phyloP scores from a whole-genome alignment of 2,329 filamentous ascomycete species.

The Onygena corvina region DNA sequence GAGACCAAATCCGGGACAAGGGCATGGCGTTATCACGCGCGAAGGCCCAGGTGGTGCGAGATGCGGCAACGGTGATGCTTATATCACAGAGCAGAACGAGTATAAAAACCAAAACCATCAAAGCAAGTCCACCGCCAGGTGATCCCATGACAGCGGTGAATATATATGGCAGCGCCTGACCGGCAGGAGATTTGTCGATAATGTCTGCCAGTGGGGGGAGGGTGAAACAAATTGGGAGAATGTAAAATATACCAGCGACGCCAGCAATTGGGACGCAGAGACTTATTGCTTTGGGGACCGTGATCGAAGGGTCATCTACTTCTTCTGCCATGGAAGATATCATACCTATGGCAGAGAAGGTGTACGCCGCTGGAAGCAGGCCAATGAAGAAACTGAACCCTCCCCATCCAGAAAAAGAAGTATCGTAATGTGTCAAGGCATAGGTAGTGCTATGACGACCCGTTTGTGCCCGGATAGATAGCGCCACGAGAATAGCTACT shows the following conservation, averaged over 20 bases:
- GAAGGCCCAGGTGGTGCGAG: conserved; percentile 37
- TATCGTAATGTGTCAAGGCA: conserved; percentile 17
- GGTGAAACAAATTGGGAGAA: conserved; percentile 13
- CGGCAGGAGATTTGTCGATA: conserved; percentile 35
- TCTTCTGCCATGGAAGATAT: conserved; percentile 53
- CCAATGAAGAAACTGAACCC: conserved; percentile 52
- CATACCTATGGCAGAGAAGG: conserved; percentile 51
- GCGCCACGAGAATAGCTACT: conserved; percentile 44
- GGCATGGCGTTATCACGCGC: conserved; percentile 37
- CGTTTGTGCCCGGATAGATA: conserved; percentile 43
- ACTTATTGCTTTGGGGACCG: conserved; percentile 41
- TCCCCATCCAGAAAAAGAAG: conserved; percentile 25
- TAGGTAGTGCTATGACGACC: conserved; percentile 43
- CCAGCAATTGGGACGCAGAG: conserved; percentile 34
- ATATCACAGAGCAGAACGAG: conserved; percentile 41
- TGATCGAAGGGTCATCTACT: conserved; percentile 41
- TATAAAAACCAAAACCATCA: conserved; percentile 39
- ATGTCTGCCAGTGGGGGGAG: conserved; percentile 18
- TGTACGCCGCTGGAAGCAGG: conserved; percentile 47
- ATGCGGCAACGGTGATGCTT: conserved; percentile 42
- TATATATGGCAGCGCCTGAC: conserved; percentile 42
- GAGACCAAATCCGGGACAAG: conserved; percentile 28
- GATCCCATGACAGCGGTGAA: conserved; percentile 22
- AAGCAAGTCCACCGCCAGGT: conserved; percentile 9
- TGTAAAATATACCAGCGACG: conserved; percentile 40